These are phyloP conservation scores for Mycena albidolilacea DNA, from an alignment of 768 basidiomycete species.

Conservation along the genomic window DNA sequence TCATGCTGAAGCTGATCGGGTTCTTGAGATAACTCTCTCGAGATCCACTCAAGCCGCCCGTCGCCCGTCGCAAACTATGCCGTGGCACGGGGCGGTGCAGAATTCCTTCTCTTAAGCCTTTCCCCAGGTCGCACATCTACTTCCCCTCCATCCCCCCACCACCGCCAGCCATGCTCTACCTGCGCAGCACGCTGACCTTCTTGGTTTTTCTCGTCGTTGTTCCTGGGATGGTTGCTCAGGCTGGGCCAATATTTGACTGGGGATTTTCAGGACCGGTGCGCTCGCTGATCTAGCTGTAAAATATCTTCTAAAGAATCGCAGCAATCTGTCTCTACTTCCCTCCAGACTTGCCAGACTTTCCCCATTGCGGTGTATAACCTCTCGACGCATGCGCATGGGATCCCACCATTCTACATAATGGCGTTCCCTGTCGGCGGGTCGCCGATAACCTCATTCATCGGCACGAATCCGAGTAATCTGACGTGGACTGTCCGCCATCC, in stretches of 20 bases:
- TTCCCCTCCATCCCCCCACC: background rate
- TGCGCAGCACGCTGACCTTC: background rate
- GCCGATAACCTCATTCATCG: slow-evolving; percentile 53
- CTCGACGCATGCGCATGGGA: slow-evolving; percentile 11
- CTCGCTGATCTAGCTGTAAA: too few relatives aligned
- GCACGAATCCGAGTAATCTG: slow-evolving; percentile 52
- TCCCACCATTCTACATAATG: slow-evolving; percentile 60
- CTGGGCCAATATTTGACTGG: slow-evolving; percentile 10
- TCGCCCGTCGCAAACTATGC: too few relatives aligned
- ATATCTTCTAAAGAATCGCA: background rate
- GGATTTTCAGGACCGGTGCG: slow-evolving; percentile 8
- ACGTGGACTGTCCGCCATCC: slow-evolving; percentile 61
- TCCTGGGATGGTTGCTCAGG: background rate
- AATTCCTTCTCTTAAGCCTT: slow-evolving; percentile 6
- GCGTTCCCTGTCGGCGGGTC: slow-evolving; percentile 56
- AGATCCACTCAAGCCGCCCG: too few relatives aligned
- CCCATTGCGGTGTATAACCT: background rate
- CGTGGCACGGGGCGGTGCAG: slow-evolving; percentile 13
- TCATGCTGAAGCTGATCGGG: background rate
- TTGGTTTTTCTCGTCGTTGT: background rate
- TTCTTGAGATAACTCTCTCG: background rate
- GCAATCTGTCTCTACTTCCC: slow-evolving; percentile 7
- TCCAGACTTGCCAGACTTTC: slow-evolving; percentile 14
- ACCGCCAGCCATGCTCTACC: background rate
- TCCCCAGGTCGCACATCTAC: background rate